Conservation (phyloP, 176 grass and related monocot species). For the Echinochloa phyllopogon region DNA sequence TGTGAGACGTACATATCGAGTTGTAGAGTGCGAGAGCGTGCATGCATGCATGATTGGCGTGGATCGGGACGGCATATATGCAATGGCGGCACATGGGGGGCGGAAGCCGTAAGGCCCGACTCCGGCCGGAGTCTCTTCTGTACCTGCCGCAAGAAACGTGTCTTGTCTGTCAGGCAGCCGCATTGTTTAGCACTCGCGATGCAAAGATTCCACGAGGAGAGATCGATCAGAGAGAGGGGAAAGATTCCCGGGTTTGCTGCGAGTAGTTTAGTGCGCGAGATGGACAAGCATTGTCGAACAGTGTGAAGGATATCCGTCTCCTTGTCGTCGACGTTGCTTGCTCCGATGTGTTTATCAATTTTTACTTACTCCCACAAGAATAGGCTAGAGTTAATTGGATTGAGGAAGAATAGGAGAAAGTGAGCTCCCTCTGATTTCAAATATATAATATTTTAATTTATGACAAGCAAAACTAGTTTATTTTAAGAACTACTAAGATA, state of each 20-base stretch:
- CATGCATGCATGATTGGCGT: constrained; percentile 20
- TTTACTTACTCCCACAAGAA: background rate
- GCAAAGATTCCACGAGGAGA: constrained; percentile 49
- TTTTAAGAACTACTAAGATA: too few relatives aligned
- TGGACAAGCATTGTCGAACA: constrained; percentile 40
- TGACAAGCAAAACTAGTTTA: too few relatives aligned
- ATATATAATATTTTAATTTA: too few relatives aligned
- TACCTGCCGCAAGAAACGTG: constrained; percentile 62
- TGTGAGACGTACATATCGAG: constrained; percentile 9
- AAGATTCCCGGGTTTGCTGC: constrained; percentile 22
- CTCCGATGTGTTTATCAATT: background rate
- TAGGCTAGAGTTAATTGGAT: too few relatives aligned
- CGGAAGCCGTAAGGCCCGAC: background rate
- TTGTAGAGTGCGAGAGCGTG: background rate
- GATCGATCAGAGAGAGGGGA: constrained; percentile 11
- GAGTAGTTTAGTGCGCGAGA: background rate
- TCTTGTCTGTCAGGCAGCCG: constrained; percentile 44
- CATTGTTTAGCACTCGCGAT: constrained; percentile 29
- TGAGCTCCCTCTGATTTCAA: too few relatives aligned
- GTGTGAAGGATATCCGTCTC: constrained; percentile 50
- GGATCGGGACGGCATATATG: background rate
- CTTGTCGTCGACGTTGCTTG: background rate
- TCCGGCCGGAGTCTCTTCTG: constrained; percentile 3
- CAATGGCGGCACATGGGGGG: constrained; percentile 31
- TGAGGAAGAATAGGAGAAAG: too few relatives aligned